phyloP scores from a whole-genome alignment of 305 asterid species.

The Plantago lanceolata region DNA sequence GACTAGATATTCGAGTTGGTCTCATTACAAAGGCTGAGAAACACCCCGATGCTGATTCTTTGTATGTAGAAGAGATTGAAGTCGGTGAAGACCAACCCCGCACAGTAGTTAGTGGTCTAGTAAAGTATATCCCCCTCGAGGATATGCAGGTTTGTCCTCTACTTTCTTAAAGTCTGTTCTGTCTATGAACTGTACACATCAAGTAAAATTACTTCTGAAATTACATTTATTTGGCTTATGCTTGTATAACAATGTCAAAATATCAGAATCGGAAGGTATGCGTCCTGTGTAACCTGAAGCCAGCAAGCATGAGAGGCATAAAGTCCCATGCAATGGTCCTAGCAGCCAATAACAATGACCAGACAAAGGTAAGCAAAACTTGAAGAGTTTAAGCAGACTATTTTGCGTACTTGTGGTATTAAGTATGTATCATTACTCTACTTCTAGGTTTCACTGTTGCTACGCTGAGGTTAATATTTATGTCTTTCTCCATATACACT shows the following conservation, averaged over 20 bases:
- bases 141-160: conserved; percentile 73
- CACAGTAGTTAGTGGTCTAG: conserved; percentile 96
- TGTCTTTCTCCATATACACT: not conserved
- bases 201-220: not conserved
- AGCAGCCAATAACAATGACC: conserved; percentile 75
- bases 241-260: conserved; percentile 14
- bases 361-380: conserved; percentile 52
- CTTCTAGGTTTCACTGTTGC: not conserved
- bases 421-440: not conserved
- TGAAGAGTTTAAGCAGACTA: not conserved
- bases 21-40: conserved; percentile 72
- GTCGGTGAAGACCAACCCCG: conserved; percentile 89
- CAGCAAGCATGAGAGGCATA: conserved; percentile 86
- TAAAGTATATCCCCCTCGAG: conserved; percentile 81
- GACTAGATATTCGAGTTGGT: conserved; percentile 93
- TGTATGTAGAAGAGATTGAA: conserved; percentile 92
- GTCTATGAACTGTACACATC: not conserved
- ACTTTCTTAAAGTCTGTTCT: conserved; percentile 4
- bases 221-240: conserved; percentile 12
- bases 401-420: not conserved
- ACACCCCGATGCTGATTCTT: conserved; percentile 92
- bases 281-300: conserved; percentile 95
- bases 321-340: conserved; percentile 98
- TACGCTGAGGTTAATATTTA: not conserved
- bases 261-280: conserved; percentile 90